These are phyloP conservation scores for Xylogone sp. DNA, from an alignment of 2,329 filamentous ascomycete genomes.

Conservation along the genomic window DNA sequence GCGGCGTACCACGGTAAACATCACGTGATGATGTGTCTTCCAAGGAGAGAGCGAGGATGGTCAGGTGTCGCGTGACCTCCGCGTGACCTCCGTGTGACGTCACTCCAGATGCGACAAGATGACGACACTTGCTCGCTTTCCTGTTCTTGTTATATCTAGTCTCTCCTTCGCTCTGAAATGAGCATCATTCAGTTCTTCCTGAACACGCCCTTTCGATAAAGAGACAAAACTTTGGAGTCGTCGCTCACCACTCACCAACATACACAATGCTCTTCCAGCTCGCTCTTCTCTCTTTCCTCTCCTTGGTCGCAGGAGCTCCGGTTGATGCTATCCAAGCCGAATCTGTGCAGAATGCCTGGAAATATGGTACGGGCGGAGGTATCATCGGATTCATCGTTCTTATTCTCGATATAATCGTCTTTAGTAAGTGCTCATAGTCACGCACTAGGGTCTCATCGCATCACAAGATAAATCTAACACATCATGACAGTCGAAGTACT, in stretches of 20 bases:
- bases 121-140: neutral
- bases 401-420: conserved; percentile 59
- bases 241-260: neutral
- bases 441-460: neutral
- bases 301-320: conserved; percentile 38
- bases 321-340: conserved; percentile 32
- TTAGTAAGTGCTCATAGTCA: conserved; percentile 42
- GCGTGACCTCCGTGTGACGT: neutral
- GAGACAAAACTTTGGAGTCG: too few species aligned
- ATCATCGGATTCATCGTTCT: conserved; percentile 58
- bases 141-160: neutral
- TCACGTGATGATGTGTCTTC: too few species aligned
- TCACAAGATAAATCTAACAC: too few species aligned
- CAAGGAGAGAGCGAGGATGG: too few species aligned
- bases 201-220: too few species aligned
- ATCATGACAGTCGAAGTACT: conserved; percentile 65
- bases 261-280: neutral
- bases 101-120: neutral
- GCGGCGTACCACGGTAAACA: too few species aligned
- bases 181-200: neutral
- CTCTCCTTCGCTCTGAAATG: neutral
- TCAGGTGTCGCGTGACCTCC: too few species aligned
- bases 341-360: conserved; percentile 41
- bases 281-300: conserved; percentile 40
- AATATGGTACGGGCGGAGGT: conserved; percentile 59